Percentiles rank a stretch among this genome's conserved stretches.
Evolutionary conservation across 768 basidiomycete genomes (phyloP).

Genomic region (Boletus reticuloceps): DNA sequence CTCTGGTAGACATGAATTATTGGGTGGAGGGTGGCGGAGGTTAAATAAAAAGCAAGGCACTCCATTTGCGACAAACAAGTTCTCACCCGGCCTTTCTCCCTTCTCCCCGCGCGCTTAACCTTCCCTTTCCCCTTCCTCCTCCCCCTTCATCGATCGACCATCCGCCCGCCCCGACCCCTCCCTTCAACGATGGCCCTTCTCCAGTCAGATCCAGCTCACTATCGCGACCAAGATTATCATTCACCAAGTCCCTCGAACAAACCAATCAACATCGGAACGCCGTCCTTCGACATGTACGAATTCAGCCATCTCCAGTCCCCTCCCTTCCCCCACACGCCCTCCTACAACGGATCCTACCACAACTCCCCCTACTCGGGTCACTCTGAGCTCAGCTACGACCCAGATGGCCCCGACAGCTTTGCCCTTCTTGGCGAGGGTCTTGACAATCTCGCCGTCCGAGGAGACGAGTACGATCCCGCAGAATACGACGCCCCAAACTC

Average conservation of each 20-base stretch:
- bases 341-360: slow-evolving; percentile 65
- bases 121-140: neutral
- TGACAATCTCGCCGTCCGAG: slow-evolving; percentile 29
- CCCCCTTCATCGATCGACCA: slow-evolving; percentile 8
- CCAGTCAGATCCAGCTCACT: slow-evolving; percentile 19
- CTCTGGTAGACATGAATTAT: too few species aligned
- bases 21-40: slow-evolving; percentile 25
- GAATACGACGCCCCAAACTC: slow-evolving; percentile 65
- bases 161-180: neutral
- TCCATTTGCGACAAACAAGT: slow-evolving; percentile 19
- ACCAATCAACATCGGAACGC: slow-evolving; percentile 19
- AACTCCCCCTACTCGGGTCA: slow-evolving; percentile 67
- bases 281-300: slow-evolving; percentile 41
- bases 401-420: slow-evolving; percentile 47
- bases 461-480: slow-evolving; percentile 65
- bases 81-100: slow-evolving; percentile 28
- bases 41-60: slow-evolving; percentile 30
- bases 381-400: slow-evolving; percentile 61
- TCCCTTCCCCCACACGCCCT: slow-evolving; percentile 50
- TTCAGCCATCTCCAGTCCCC: slow-evolving; percentile 35
- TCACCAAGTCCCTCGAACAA: slow-evolving; percentile 29
- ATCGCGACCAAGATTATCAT: slow-evolving; percentile 26
- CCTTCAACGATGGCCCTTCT: slow-evolving; percentile 29
- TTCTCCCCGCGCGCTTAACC: slow-evolving; percentile 20
- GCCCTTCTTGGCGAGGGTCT: slow-evolving; percentile 50